Evolutionary conservation across 768 basidiomycete species (phyloP).

Genomic region (Boletus reticuloceps): DNA sequence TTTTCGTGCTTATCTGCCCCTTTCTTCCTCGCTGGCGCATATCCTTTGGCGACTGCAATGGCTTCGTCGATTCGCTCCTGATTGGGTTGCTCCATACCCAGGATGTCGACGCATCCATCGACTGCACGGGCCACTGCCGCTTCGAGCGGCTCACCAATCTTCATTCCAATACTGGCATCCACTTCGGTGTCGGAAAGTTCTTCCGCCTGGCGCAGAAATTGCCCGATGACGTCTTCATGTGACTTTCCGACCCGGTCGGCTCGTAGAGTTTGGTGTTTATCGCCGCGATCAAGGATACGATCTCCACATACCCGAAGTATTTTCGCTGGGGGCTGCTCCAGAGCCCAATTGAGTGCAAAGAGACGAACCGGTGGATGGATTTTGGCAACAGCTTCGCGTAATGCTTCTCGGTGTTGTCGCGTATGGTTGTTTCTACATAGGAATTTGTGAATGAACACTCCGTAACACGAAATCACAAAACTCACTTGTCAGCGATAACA

Average conservation of each 20-base stretch:
- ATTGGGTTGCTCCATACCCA: conserved; percentile 53
- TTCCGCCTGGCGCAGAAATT: conserved; percentile 67
- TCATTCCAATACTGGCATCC: conserved; percentile 67
- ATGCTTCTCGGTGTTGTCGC: conserved; percentile 66
- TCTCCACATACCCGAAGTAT: conserved; percentile 76
- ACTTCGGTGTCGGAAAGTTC: conserved; percentile 62
- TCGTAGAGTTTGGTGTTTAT: conserved; percentile 81
- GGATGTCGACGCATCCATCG: conserved; percentile 50
- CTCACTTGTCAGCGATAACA: conserved; percentile 92
- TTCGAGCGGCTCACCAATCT: conserved; percentile 53
- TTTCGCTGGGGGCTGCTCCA: conserved; percentile 53
- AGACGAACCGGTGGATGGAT: conserved; percentile 60
- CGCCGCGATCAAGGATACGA: conserved; percentile 71
- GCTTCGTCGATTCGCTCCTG: conserved; percentile 52
- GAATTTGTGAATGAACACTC: neutral
- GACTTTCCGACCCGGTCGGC: conserved; percentile 47
- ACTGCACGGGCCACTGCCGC: conserved; percentile 57
- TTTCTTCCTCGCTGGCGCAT: conserved; percentile 33
- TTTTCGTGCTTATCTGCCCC: conserved; percentile 16
- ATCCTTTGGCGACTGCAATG: conserved; percentile 39
- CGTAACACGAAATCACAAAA: neutral
- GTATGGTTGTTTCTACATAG: conserved; percentile 83
- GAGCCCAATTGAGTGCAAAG: conserved; percentile 77
- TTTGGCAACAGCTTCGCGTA: conserved; percentile 53
- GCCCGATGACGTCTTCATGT: conserved; percentile 83